A percentile compares a stretch with the other conserved stretches of the same genome.
These are phyloP conservation scores for Xenosphaeropsis pyriputrescens DNA, from an alignment of 2,329 filamentous ascomycete genomes.

Conservation along the genomic window DNA sequence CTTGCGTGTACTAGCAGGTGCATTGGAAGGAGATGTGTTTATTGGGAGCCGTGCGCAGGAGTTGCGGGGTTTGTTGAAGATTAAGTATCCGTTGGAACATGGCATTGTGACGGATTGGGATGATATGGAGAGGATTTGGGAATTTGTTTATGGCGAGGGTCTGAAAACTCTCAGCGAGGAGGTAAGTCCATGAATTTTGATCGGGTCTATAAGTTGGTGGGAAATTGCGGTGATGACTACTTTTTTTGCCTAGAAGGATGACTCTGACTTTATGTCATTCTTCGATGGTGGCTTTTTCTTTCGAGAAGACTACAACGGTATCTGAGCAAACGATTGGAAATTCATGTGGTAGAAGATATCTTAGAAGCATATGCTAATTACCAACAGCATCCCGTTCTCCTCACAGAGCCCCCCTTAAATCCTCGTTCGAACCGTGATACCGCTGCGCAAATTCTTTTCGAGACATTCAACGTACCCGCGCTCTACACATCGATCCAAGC, in stretches of 20 bases:
- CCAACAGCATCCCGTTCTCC: conserved; percentile 71
- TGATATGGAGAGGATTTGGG: conserved; percentile 99
- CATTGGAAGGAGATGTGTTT: conserved; percentile 91
- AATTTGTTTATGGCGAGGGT: conserved; percentile 91
- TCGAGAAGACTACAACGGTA: too few species aligned
- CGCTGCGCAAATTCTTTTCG: conserved; percentile 93
- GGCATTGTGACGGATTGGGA: conserved; percentile 99
- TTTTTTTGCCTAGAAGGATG: background rate
- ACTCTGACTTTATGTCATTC: conserved; percentile 6
- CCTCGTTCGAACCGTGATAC: conserved; percentile 91
- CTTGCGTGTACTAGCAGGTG: conserved; percentile 85
- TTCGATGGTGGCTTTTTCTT: too few species aligned
- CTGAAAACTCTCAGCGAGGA: conserved; percentile 96
- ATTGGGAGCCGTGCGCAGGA: conserved; percentile 85
- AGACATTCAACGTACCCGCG: conserved; percentile 96
- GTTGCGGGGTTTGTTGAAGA: conserved; percentile 84
- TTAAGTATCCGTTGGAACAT: conserved; percentile 88
- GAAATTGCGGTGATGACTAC: too few species aligned
- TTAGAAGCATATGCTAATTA: too few species aligned
- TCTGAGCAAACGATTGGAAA: too few species aligned
- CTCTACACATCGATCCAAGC: conserved; percentile 96
- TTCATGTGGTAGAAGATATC: too few species aligned
- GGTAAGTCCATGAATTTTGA: conserved; percentile 29
- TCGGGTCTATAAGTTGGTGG: background rate
- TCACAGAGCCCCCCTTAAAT: conserved; percentile 93